Percentiles rank a stretch among this genome's conserved stretches.
Conservation (phyloP, 176 grass and related monocot species). For the Chloris gayana region DNA sequence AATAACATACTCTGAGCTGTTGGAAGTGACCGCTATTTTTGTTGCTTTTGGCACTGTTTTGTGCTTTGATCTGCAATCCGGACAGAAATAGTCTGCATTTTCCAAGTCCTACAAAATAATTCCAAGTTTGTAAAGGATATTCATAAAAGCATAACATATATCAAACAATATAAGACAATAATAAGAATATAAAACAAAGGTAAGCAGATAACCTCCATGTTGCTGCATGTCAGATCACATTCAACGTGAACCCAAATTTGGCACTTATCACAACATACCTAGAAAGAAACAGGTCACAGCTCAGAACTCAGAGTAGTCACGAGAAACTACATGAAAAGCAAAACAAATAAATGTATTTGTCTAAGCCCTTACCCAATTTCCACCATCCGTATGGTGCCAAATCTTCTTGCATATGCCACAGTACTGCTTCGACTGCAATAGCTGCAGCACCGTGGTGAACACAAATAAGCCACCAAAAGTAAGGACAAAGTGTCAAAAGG, state of each 20-base stretch:
- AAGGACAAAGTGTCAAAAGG: not conserved
- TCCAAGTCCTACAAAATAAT: conserved; percentile 71
- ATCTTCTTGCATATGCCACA: conserved; percentile 98
- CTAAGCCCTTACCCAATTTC: conserved; percentile 77
- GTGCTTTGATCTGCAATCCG: conserved; percentile 73
- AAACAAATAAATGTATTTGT: not conserved
- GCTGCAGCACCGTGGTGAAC: conserved; percentile 50
- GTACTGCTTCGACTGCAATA: conserved; percentile 86
- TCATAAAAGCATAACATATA: conserved; percentile 14
- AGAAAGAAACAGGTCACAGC: conserved; percentile 7
- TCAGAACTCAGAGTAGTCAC: conserved; percentile 17
- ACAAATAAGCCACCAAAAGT: conserved; percentile 8
- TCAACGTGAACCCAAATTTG: conserved; percentile 96
- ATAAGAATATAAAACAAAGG: conserved; percentile 29
- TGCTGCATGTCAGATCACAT: conserved; percentile 67
- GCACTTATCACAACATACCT: conserved; percentile 94
- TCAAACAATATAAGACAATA: conserved; percentile 9
- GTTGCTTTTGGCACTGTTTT: conserved; percentile 28
- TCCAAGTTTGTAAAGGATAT: conserved; percentile 14
- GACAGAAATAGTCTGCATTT: conserved; percentile 86
- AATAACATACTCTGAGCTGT: conserved; percentile 57
- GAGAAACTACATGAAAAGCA: conserved; percentile 16
- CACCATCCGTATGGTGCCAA: conserved; percentile 95
- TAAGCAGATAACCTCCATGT: conserved; percentile 63
- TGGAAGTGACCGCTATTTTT: conserved; percentile 16